Evolutionary conservation across 2,329 filamentous ascomycete genomes (phyloP).

Genomic region (Macroventuria anomochaeta): DNA sequence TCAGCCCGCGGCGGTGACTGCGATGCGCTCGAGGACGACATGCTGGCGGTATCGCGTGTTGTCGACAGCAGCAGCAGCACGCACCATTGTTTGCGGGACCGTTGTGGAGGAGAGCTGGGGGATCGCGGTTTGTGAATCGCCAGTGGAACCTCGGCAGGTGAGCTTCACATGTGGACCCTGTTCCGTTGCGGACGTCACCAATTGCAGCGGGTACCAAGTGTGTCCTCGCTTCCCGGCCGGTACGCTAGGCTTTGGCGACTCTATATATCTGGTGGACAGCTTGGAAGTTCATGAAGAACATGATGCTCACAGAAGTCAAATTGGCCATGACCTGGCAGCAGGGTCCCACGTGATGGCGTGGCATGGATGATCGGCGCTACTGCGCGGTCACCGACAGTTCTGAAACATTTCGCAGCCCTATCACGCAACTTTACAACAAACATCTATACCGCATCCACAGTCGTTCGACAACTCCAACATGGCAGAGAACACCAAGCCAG

Average conservation of each 20-base stretch:
- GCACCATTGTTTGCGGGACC: conserved; percentile 28
- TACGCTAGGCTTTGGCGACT: background rate
- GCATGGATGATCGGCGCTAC: conserved; percentile 9
- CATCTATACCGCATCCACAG: background rate
- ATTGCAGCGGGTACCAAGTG: conserved; percentile 2
- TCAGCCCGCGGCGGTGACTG: conserved; percentile 36
- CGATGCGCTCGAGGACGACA: conserved; percentile 44
- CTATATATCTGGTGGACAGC: background rate
- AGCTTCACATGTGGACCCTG: conserved; percentile 14
- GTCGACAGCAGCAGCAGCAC: conserved; percentile 9
- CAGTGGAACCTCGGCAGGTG: conserved; percentile 13
- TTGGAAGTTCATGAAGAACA: background rate
- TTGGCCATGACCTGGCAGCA: background rate
- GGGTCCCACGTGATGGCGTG: conserved; percentile 15
- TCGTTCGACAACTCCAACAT: background rate
- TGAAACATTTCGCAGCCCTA: background rate
- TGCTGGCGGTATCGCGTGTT: conserved; percentile 27
- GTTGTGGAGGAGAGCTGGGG: conserved; percentile 25
- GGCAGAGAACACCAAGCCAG: conserved; percentile 15
- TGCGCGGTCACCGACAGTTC: background rate
- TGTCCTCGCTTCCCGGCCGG: background rate
- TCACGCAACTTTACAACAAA: background rate
- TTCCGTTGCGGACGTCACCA: conserved; percentile 3
- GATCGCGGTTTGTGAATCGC: conserved; percentile 1
- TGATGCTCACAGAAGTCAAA: background rate